Percentiles rank a stretch among this genome's conserved stretches.
These are phyloP conservation scores for Spathaspora sp. DNA, from an alignment of 1,139 yeast genomes.

Conservation along the genomic window DNA sequence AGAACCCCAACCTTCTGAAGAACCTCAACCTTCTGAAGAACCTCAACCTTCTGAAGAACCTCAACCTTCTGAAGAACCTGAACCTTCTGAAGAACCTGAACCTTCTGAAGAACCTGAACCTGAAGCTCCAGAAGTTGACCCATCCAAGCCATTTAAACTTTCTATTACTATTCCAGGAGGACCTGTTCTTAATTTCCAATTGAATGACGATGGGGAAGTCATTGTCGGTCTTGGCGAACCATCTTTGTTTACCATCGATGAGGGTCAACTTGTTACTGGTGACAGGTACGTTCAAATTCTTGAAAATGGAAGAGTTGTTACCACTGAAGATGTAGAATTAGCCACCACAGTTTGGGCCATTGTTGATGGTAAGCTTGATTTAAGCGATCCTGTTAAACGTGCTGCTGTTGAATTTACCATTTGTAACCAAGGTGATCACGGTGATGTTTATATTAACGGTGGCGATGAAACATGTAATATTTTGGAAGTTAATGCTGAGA, in stretches of 20 bases:
- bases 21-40: too few species aligned
- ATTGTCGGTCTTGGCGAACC: background rate
- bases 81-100: background rate
- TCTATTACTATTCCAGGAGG: slow-evolving; percentile 7
- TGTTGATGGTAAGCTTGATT: slow-evolving; percentile 25
- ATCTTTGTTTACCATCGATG: background rate
- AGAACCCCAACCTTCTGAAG: too few species aligned
- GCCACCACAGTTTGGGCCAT: slow-evolving; percentile 32
- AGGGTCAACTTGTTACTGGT: slow-evolving; percentile 11
- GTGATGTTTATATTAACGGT: slow-evolving; percentile 14
- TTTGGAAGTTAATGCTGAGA: slow-evolving; percentile 7
- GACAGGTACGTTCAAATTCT: slow-evolving; percentile 16
- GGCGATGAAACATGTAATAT: slow-evolving; percentile 13
- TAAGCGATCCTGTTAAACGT: slow-evolving; percentile 9
- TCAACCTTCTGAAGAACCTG: slow-evolving; percentile 2
- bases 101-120: background rate
- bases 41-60: background rate
- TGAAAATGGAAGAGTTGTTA: slow-evolving; percentile 4
- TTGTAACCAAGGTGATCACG: slow-evolving; percentile 19
- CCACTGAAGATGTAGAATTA: slow-evolving; percentile 15
- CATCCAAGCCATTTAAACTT: slow-evolving; percentile 31
- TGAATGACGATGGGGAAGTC: background rate
- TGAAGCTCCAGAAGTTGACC: background rate
- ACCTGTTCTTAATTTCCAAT: background rate
- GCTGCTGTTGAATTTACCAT: slow-evolving; percentile 10